Evolutionary conservation across 2,329 filamentous ascomycete genomes (phyloP).

Genomic region (Ceratocystis lukuohia): DNA sequence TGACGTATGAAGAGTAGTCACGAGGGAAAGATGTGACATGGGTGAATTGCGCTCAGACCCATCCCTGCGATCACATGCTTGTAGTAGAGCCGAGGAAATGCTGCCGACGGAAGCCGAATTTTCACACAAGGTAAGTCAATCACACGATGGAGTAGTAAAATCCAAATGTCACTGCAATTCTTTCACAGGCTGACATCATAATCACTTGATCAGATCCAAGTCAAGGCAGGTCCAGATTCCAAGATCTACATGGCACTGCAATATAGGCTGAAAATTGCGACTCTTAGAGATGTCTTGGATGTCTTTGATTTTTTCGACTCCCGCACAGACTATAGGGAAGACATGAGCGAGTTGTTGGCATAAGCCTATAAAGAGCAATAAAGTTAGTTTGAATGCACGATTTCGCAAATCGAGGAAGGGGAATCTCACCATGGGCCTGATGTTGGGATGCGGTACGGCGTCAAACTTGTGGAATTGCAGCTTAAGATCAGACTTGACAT

Average conservation of each 20-base stretch:
- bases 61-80: too few relatives aligned
- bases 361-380: slow-evolving; percentile 47
- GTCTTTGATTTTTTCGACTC: slow-evolving; percentile 14
- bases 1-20: too few relatives aligned
- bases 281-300: neutral
- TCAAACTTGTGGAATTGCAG: slow-evolving; percentile 88
- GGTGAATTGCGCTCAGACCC: too few relatives aligned
- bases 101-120: too few relatives aligned
- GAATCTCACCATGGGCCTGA: slow-evolving; percentile 68
- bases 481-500: slow-evolving; percentile 83
- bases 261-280: neutral
- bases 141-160: neutral
- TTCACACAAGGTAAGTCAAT: slow-evolving; percentile 3
- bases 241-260: neutral
- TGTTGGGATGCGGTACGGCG: slow-evolving; percentile 87
- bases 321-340: slow-evolving; percentile 23
- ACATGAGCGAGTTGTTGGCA: slow-evolving; percentile 69
- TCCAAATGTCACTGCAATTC: neutral
- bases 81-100: too few relatives aligned
- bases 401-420: neutral
- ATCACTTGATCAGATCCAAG: neutral
- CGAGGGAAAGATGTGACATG: too few relatives aligned
- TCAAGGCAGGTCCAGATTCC: neutral
- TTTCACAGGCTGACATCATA: neutral
- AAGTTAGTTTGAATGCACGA: neutral